phyloP scores from a whole-genome alignment of 257 asterid species.

The Salvia rosmarinus region DNA sequence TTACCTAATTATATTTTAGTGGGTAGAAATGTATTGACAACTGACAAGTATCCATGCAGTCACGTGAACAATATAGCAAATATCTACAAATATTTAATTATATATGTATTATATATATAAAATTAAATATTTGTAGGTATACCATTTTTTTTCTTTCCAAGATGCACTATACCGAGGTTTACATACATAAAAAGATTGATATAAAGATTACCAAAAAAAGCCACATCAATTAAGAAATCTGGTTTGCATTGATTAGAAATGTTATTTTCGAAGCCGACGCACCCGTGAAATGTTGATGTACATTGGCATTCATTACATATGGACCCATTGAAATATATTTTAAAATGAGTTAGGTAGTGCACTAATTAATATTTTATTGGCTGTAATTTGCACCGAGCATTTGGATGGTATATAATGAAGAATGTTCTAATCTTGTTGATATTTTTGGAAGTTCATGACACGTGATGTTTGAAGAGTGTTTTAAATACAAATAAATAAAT shows the following conservation, averaged over 20 bases:
- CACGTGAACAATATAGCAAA: too few species aligned
- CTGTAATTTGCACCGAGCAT: not conserved
- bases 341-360: not conserved
- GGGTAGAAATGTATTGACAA: too few species aligned
- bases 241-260: conserved; percentile 11
- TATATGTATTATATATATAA: too few species aligned
- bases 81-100: too few species aligned
- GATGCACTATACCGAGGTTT: not conserved
- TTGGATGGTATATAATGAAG: conserved; percentile 1
- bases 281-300: not conserved
- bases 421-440: not conserved
- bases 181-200: not conserved
- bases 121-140: too few species aligned
- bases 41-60: too few species aligned
- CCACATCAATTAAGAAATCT: not conserved
- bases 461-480: not conserved
- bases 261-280: not conserved
- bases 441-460: not conserved
- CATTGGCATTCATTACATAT: not conserved
- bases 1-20: too few species aligned
- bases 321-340: conserved; percentile 5
- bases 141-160: not conserved
- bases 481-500: too few species aligned
- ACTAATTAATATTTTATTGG: conserved; percentile 5
- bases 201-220: not conserved